A percentile compares a stretch with the other conserved stretches of the same genome.
Conservation (phyloP, 306 rosid species). For the Myrica gale region DNA sequence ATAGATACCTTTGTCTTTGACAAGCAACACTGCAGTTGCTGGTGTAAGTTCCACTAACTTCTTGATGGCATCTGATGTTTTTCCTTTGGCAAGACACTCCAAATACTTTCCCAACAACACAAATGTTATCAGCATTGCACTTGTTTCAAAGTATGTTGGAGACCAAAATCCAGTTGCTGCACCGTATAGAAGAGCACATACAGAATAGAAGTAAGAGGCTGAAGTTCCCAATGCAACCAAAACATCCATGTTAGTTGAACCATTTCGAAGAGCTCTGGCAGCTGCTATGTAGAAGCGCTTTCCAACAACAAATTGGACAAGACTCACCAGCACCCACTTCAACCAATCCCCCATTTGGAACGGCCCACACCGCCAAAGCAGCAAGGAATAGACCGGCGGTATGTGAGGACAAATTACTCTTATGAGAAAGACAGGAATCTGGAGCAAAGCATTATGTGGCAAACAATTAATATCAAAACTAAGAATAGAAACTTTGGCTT, state of each 20-base stretch:
- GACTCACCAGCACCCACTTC: slow-evolving; percentile 89
- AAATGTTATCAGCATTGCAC: slow-evolving; percentile 98
- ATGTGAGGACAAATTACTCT: slow-evolving; percentile 88
- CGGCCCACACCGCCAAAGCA: slow-evolving; percentile 89
- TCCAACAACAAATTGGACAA: slow-evolving; percentile 87
- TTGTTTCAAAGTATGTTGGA: slow-evolving; percentile 93
- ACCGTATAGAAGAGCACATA: slow-evolving; percentile 91
- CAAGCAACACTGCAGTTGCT: slow-evolving; percentile 72
- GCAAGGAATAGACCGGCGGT: slow-evolving; percentile 66
- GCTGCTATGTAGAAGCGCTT: slow-evolving; percentile 95
- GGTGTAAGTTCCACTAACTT: slow-evolving; percentile 93
- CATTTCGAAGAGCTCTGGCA: slow-evolving; percentile 90
- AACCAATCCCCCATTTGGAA: slow-evolving; percentile 90
- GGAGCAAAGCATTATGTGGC: slow-evolving; percentile 33
- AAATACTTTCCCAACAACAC: slow-evolving; percentile 93
- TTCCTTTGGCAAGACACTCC: slow-evolving; percentile 98
- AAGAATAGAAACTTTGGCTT: slow-evolving; percentile 16
- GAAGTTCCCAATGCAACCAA: slow-evolving; percentile 97
- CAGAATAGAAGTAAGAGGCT: slow-evolving; percentile 92
- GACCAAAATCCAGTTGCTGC: slow-evolving; percentile 96
- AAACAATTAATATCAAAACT: slow-evolving; percentile 23
- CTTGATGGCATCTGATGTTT: slow-evolving; percentile 98
- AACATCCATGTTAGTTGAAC: slow-evolving; percentile 98
- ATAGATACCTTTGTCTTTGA: slow-evolving; percentile 69
- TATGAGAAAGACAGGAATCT: slow-evolving; percentile 80